A percentile compares a stretch with the other conserved stretches of the same genome.
These are phyloP conservation scores for Chaetomiaceae sp. DNA, from an alignment of 2,329 filamentous ascomycete species.

Conservation along the genomic window DNA sequence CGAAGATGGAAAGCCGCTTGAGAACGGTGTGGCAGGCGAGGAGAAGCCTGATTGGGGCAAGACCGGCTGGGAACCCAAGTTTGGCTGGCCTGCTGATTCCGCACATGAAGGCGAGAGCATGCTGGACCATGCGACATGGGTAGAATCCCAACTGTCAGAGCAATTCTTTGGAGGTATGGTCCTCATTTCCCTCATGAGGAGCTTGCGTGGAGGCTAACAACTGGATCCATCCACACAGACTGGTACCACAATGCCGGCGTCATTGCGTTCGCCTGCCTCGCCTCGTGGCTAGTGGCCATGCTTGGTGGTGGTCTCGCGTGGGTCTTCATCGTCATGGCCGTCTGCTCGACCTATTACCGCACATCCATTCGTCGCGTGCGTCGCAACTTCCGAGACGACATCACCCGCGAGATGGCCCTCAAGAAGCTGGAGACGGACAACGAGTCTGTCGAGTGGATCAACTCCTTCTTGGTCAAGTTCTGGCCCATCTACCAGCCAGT, in stretches of 20 bases:
- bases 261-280: conserved; percentile 86
- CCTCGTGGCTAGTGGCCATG: conserved; percentile 84
- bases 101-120: conserved; percentile 59
- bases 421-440: conserved; percentile 82
- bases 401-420: conserved; percentile 83
- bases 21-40: conserved; percentile 49
- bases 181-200: neutral
- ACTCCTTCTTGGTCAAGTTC: conserved; percentile 97
- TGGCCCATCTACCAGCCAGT: conserved; percentile 99
- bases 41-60: conserved; percentile 49
- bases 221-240: conserved; percentile 51
- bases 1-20: conserved; percentile 43
- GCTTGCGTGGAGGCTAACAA: conserved; percentile 8
- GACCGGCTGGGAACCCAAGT: conserved; percentile 85
- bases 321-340: conserved; percentile 89
- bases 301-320: conserved; percentile 88
- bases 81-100: conserved; percentile 63
- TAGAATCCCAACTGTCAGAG: conserved; percentile 80
- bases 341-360: conserved; percentile 91
- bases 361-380: conserved; percentile 91
- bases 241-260: conserved; percentile 98
- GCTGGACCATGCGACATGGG: conserved; percentile 80
- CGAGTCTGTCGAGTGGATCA: conserved; percentile 97
- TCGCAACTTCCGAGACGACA: conserved; percentile 92
- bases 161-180: conserved; percentile 78